Evolutionary conservation across 768 basidiomycete species (phyloP), one percentile per base, ranked within the genome.

Genomic region (Lentinula guzmanii): DNA sequence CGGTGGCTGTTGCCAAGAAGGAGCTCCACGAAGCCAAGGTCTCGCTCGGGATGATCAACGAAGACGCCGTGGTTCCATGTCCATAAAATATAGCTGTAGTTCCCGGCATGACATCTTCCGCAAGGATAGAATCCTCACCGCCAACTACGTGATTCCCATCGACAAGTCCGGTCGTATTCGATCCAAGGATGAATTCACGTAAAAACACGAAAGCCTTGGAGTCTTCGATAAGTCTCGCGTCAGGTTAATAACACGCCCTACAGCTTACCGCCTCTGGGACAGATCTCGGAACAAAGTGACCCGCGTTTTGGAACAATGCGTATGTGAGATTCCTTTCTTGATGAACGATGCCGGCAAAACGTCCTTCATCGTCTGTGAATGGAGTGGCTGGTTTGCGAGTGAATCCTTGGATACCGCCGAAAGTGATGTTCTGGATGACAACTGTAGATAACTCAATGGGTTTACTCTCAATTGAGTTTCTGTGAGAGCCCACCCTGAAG

Each of bases 351-450:
- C 89, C 90, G 0, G 83, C 86, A 60, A 83, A 79, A 58, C 82
- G 73, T 15, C 84, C 83, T 3, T 70, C 67, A 55, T 89, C 86
- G 54, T 85, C 83, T 58, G 71, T 74, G 86, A 88, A 91, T 0
- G 84, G 80, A 0, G 90, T 90, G 3, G 84, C 79, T 0, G 90
- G 90, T 60, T 80, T 77, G 52, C 82, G 77, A 4, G 86, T 84
- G 70, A 91, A 91, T 2, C 90, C 90, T 71, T 84, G 86, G 45
- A 86, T 84, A 5, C 87, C 89, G 21, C 87, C 89, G 64, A 90
- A 91, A 1, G 90, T 90, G 31, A 87, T 89, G 66, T 91, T 91
- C 85, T 90, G 16, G 5, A 48, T 28, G 16, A 53, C 21, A 35
- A 52, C 24, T 52, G 13, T 11, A 51, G 18, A 15, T 10, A 78